Conservation (phyloP, 2,329 filamentous ascomycete species). For the Colletotrichum higginsianum region DNA sequence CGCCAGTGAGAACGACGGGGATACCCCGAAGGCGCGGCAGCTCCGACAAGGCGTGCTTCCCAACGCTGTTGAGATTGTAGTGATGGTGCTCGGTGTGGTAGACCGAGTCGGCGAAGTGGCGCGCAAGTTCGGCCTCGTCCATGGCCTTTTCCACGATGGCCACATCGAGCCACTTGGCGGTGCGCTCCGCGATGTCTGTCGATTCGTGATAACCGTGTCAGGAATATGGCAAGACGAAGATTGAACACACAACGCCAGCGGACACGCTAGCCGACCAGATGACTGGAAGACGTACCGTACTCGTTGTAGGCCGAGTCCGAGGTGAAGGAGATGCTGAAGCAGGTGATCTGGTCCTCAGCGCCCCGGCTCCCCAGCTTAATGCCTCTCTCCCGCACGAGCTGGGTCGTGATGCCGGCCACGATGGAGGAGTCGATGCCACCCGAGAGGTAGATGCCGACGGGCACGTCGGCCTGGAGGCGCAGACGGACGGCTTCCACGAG, state of each 20-base stretch:
- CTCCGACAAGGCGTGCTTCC: constrained; percentile 63
- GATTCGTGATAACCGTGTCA: no score
- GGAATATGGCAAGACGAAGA: no score
- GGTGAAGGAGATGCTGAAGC: constrained; percentile 67
- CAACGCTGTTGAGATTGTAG: constrained; percentile 66
- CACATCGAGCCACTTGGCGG: no score
- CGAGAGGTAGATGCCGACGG: constrained; percentile 67
- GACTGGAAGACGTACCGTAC: no score
- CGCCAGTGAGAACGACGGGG: constrained; percentile 68
- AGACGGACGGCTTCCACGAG: constrained; percentile 66
- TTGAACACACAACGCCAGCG: no score
- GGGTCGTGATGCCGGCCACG: constrained; percentile 68
- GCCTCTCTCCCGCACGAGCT: constrained; percentile 62
- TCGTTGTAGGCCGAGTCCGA: constrained; percentile 49
- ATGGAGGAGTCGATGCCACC: constrained; percentile 72
- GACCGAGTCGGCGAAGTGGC: constrained; percentile 48
- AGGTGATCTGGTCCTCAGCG: constrained; percentile 45
- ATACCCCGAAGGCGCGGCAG: constrained; percentile 60
- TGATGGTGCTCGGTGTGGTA: constrained; percentile 52
- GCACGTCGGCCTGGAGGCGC: constrained; percentile 69
- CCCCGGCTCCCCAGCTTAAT: constrained; percentile 58
- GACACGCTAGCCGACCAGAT: no score
- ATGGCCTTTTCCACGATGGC: no score
- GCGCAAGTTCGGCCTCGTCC: constrained; percentile 47
- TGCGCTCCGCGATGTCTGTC: no score